Percentiles rank a stretch among this genome's conserved stretches.
These are phyloP conservation scores for Bombardia bombarda DNA, from an alignment of 495 filamentous ascomycete species.

Conservation along the genomic window DNA sequence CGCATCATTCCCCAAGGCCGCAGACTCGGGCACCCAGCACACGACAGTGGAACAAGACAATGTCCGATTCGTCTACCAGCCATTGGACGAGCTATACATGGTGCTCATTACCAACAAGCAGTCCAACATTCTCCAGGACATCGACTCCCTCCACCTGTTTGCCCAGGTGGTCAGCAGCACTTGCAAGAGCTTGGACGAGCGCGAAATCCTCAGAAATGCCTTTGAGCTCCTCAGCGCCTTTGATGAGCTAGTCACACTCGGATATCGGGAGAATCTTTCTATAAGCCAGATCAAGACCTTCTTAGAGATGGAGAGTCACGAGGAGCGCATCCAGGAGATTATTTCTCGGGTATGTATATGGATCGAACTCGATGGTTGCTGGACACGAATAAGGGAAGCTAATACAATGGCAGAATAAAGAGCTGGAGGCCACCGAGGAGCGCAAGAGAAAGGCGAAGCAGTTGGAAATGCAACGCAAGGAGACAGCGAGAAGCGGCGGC, in stretches of 20 bases:
- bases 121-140: constrained; percentile 98
- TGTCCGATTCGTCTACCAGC: constrained; percentile 98
- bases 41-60: constrained; percentile 98
- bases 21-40: constrained; percentile 89
- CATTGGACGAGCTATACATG: constrained; percentile 97
- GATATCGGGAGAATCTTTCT: constrained; percentile 92
- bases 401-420: constrained; percentile 70
- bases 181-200: constrained; percentile 91
- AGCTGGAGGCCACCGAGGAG: constrained; percentile 94
- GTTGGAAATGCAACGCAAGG: constrained; percentile 95
- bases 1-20: constrained; percentile 93
- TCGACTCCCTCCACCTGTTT: constrained; percentile 94
- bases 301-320: constrained; percentile 97
- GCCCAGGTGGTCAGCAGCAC: constrained; percentile 94
- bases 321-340: constrained; percentile 96
- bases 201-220: constrained; percentile 88
- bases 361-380: neutral
- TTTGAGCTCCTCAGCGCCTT: constrained; percentile 94
- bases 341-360: constrained; percentile 66
- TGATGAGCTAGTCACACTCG: constrained; percentile 90
- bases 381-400: constrained; percentile 9
- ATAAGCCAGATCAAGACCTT: constrained; percentile 97
- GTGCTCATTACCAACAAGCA: constrained; percentile 98
- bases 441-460: constrained; percentile 97
- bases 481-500: constrained; percentile 53